Evolutionary conservation across 345 rosid species (phyloP).

Genomic region (Moricandia moricandioides): DNA sequence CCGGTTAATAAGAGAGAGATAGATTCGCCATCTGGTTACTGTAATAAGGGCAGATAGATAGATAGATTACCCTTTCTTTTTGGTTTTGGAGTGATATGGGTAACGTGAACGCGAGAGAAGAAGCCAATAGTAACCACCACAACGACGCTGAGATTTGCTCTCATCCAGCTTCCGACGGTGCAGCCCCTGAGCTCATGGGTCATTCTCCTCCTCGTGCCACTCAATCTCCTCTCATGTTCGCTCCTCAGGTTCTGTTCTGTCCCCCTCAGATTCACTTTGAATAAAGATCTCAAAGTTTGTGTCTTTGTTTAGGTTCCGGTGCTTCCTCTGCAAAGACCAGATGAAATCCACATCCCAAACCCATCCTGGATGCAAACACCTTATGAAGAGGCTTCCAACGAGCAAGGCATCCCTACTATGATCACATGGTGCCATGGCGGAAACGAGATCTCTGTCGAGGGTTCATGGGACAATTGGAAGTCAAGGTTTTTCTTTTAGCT

Average conservation of each 20-base stretch:
- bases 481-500: conserved; percentile 45
- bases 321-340: conserved; percentile 88
- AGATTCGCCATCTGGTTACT: not conserved
- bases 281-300: conserved; percentile 28
- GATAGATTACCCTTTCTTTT: not conserved
- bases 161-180: not conserved
- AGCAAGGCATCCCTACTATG: conserved; percentile 88
- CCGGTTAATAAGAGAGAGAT: conserved; percentile 3
- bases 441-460: conserved; percentile 80
- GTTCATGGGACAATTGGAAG: conserved; percentile 98
- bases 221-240: conserved; percentile 83
- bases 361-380: conserved; percentile 56
- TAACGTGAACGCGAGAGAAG: conserved; percentile 89
- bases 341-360: conserved; percentile 71
- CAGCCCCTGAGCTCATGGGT: conserved; percentile 61
- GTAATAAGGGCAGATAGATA: not conserved
- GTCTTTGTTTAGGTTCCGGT: conserved; percentile 60
- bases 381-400: conserved; percentile 56
- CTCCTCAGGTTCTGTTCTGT: conserved; percentile 69
- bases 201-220: conserved; percentile 88
- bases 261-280: not conserved
- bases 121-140: conserved; percentile 45
- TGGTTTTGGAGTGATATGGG: conserved; percentile 50
- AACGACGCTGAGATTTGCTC: not conserved
- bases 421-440: conserved; percentile 92